Evolutionary conservation across 345 rosid species (phyloP).

Genomic region (Lepidium aucheri): DNA sequence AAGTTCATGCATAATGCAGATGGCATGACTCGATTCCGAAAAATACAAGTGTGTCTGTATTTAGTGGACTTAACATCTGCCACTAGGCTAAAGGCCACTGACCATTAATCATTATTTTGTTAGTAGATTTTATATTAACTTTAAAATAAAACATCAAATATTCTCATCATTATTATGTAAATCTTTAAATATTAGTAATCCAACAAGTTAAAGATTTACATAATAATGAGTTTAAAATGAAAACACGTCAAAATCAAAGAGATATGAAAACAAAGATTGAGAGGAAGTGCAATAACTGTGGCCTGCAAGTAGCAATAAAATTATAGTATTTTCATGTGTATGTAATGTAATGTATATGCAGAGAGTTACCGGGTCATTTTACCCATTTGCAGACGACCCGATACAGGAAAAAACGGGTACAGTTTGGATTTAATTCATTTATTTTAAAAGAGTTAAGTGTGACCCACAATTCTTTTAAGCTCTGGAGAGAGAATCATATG

Average conservation of each 20-base stretch:
- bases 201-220: background rate
- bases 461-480: conserved; percentile 11
- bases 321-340: too few relatives aligned
- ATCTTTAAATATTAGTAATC: too few relatives aligned
- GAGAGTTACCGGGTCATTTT: conserved; percentile 5
- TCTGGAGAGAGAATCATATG: conserved; percentile 16
- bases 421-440: background rate
- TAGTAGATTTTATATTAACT: background rate
- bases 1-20: too few relatives aligned
- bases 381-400: conserved; percentile 3
- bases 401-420: conserved; percentile 14
- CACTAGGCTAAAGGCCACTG: too few relatives aligned
- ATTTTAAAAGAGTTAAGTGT: conserved; percentile 2
- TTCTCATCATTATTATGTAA: too few relatives aligned
- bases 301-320: background rate
- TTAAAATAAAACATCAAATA: too few relatives aligned
- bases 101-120: too few relatives aligned
- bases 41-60: too few relatives aligned
- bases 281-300: conserved; percentile 17
- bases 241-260: background rate
- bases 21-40: too few relatives aligned
- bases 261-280: conserved; percentile 11
- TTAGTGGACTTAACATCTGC: too few relatives aligned
- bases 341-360: background rate
- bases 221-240: background rate